Evolutionary conservation across 306 rosid species (phyloP), one percentile per base, ranked within the genome.

Genomic region (Lupinus albus): DNA sequence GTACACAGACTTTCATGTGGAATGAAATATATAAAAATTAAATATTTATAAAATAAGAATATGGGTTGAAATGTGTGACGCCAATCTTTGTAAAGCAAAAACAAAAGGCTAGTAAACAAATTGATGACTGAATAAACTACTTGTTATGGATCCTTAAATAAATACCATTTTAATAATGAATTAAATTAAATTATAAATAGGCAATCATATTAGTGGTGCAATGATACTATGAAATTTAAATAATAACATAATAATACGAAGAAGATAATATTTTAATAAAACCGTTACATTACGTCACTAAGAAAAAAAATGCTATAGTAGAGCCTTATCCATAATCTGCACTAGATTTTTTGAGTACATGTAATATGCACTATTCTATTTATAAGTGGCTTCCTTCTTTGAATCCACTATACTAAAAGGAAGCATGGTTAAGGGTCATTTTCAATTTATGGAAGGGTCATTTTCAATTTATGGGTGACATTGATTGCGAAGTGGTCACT

Each of bases 371-470:
- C 25, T 38, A 28, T 16, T 20, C 7, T 15, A 35, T 25, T 11
- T 11, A 47, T 1, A 18, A 47, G 49, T 32, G 50, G 54, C 20
- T 44, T 32, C 63, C 18, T 55, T 52, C 41, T 25, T 56, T 33
- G 58, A 71, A 59, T 11, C 18, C 58, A 47, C 49, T 20, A 58
- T 47, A 51, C 35, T 50, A 50, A 45, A 25, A 74, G 36, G 61
- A 14, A 18, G 48, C 46, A 52, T 53, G 61, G 56, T 69, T 16
- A 9, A 15, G 16, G 36, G 81, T 70, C 81, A 15, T 64, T 65
- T 50, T 65, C 74, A 71, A 12, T 41, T 44, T 44, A 65, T 8
- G 18, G 36, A n/a, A 25, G 30, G 30, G 81, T 70, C 81, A 15
- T 64, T 65, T 50, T 65, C 74, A 71, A 12, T 41, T 44, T 44